A percentile compares a stretch with the other conserved stretches of the same genome.
Conservation (phyloP, 2,329 filamentous ascomycete genomes). For the Alternaria tenuissima region DNA sequence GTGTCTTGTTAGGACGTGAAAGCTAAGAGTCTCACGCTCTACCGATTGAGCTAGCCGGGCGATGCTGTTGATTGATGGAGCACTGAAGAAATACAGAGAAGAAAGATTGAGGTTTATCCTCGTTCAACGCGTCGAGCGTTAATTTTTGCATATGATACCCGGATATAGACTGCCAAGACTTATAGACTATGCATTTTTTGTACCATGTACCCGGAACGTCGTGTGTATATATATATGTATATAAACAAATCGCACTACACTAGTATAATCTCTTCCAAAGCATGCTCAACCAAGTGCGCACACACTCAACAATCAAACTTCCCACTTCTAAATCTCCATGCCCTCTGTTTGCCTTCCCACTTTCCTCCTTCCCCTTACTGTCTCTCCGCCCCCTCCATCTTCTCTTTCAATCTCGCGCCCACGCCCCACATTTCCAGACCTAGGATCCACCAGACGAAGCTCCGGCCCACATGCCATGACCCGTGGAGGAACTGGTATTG, state of each 20-base stretch:
- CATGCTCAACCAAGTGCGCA: rapidly evolving
- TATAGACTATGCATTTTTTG: not conserved
- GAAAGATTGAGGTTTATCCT: no score
- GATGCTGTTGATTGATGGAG: constrained; percentile 6
- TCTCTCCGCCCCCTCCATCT: not conserved
- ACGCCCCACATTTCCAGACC: not conserved
- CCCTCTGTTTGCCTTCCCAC: not conserved
- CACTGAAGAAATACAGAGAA: no score
- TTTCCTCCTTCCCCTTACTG: not conserved
- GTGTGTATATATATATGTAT: not conserved
- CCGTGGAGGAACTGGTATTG: not conserved
- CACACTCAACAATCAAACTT: not conserved
- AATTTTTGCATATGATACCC: constrained; percentile 26
- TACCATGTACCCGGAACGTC: not conserved
- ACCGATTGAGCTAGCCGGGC: constrained; percentile 48
- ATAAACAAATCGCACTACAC: not conserved
- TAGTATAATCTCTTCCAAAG: not conserved
- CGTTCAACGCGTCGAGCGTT: no score
- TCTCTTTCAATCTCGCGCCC: not conserved
- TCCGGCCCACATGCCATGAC: not conserved
- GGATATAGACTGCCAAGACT: constrained; percentile 10
- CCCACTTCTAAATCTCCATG: no score
- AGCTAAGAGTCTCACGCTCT: constrained; percentile 53
- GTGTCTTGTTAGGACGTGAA: constrained; percentile 12
- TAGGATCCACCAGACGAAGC: not conserved